Evolutionary conservation across 768 basidiomycete species (phyloP), one percentile per base, ranked within the genome.

Genomic region (Botryobasidium botryosum): DNA sequence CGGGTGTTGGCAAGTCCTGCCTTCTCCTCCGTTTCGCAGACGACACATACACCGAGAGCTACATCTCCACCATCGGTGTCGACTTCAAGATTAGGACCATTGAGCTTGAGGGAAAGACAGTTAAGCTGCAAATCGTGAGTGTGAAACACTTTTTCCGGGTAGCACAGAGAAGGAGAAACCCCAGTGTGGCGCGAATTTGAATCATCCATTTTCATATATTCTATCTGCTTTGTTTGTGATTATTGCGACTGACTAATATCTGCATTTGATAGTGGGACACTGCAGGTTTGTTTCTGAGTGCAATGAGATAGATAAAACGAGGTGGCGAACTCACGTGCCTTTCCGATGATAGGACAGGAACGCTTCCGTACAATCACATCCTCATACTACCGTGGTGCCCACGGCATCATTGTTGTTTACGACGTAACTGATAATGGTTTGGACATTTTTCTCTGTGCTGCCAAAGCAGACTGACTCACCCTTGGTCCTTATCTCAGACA

Each of bases 21-120:
- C 68, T 88, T 54, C 77, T 88, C 51, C 71, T 88, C 53, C 86
- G 86, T 60, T 88, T 88, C 56, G 83, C 84, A 50, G 92, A 97
- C 64, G 92, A 96, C 62, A 84, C 88, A 41, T 96, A 91, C 70
- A 94, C 92, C 43, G 88, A 92, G 61, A 87, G 83, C 55, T 96
- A 92, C 64, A 91, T 97, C 60, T 84, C 80, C 48, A 96, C 92
- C 31, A 97, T 96, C 63, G 94, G 94, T 52, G 88, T 96, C 47
- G 90, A 94, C 68, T 94, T 94, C 68, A 92, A 91, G 79, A 96
- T 97, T 67, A 76, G 92, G 49, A 97, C 92, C 28, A 96, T 97
- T 64, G 92, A 97, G 62, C 71, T 97, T 44, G 92, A 97, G 58
- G 92, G 92, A 48, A 94, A 94, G 79, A 86, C 85, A 1, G 86